Conservation (phyloP, 202 grass and related monocot species). For the Setaria italica region DNA sequence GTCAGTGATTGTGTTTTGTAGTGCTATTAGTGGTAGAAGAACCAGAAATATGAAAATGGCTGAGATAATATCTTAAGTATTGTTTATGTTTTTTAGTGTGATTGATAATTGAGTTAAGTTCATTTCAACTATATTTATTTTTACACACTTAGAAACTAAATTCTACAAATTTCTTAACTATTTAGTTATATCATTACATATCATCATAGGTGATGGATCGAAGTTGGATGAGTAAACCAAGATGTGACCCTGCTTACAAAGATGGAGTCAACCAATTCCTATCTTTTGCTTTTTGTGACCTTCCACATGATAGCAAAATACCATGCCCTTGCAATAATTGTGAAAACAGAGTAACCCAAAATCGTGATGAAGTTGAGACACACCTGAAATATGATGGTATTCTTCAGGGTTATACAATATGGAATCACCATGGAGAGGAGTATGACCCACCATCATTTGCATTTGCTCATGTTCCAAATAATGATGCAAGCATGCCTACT, state of each 20-base stretch:
- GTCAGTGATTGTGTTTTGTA: too few species aligned
- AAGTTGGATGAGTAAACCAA: neutral
- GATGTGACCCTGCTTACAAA: neutral
- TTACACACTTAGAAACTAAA: too few species aligned
- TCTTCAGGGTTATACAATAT: neutral
- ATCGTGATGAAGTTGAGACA: neutral
- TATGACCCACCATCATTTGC: neutral
- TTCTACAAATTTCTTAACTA: too few species aligned
- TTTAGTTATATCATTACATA: neutral
- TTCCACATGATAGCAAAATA: neutral
- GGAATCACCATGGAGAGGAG: neutral
- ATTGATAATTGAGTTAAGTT: too few species aligned
- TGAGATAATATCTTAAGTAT: too few species aligned
- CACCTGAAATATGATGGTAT: constrained; percentile 1
- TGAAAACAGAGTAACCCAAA: neutral
- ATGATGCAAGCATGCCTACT: neutral
- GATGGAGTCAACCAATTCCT: neutral
- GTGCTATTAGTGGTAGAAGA: too few species aligned
- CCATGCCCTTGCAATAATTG: neutral
- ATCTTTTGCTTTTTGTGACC: neutral
- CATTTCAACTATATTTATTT: too few species aligned
- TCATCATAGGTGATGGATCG: neutral
- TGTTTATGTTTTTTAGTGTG: too few species aligned
- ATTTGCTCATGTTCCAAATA: neutral
- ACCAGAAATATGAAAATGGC: too few species aligned